Conservation (phyloP, 78 protist species). For the Anaeramoeba flamelloides region DNA sequence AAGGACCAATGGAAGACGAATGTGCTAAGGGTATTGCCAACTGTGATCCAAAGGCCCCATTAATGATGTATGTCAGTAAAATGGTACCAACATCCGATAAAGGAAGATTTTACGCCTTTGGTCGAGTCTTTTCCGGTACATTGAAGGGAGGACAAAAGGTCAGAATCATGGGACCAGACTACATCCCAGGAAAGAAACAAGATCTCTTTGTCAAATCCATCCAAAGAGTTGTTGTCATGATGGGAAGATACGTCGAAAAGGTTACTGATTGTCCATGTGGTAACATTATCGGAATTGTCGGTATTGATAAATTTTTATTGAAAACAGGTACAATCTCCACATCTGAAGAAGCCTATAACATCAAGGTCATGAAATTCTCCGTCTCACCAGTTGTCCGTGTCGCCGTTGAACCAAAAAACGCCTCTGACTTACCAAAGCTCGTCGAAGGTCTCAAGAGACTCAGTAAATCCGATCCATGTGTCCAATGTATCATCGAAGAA, state of each 20-base stretch:
- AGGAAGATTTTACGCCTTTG: conserved; percentile 97
- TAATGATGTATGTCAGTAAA: conserved; percentile 94
- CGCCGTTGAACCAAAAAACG: conserved; percentile 94
- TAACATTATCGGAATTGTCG: conserved; percentile 84
- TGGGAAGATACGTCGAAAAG: conserved; percentile 87
- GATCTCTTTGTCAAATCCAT: conserved; percentile 79
- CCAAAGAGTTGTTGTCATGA: conserved; percentile 96
- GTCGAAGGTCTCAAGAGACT: conserved; percentile 95
- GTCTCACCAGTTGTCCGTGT: conserved; percentile 98
- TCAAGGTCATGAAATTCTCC: conserved; percentile 92
- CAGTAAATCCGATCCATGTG: conserved; percentile 86
- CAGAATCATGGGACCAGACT: conserved; percentile 91
- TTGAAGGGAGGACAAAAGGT: conserved; percentile 80
- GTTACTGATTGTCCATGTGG: conserved; percentile 83
- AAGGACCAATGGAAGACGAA: no score
- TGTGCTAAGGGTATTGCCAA: no score
- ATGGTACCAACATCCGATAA: conserved; percentile 98
- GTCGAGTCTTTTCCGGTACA: conserved; percentile 97
- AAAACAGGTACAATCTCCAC: conserved; percentile 93
- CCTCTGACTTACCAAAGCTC: conserved; percentile 86
- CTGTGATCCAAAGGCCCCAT: conserved; percentile 69
- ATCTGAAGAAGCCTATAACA: conserved; percentile 64
- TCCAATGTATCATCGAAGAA: conserved; percentile 62
- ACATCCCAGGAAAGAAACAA: conserved; percentile 81
- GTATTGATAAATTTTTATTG: conserved; percentile 92